Evolutionary conservation across 805 yeast species (phyloP).

Genomic region (Priceomyces medius): DNA sequence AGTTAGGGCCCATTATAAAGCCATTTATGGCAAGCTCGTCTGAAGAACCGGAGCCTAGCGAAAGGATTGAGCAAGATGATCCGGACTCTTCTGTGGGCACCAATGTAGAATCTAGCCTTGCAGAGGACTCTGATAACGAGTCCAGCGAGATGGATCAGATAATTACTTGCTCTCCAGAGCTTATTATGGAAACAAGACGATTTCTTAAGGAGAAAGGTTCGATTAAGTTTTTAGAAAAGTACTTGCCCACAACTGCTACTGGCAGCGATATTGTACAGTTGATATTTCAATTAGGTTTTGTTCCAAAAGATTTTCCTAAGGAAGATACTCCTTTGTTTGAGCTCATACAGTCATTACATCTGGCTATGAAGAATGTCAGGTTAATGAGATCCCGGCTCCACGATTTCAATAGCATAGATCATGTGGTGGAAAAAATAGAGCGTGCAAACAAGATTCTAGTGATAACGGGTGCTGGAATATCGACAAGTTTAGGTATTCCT

Average conservation of each 20-base stretch:
- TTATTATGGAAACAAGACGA: slow-evolving; percentile 29
- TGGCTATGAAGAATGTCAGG: slow-evolving; percentile 63
- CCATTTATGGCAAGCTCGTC: slow-evolving; percentile 5
- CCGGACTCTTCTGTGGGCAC: neutral
- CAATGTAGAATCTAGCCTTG: neutral
- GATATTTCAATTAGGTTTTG: slow-evolving; percentile 64
- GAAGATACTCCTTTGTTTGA: slow-evolving; percentile 39
- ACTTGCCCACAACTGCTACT: slow-evolving; percentile 59
- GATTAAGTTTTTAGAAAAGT: slow-evolving; percentile 56
- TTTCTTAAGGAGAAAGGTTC: slow-evolving; percentile 62
- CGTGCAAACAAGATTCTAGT: slow-evolving; percentile 45
- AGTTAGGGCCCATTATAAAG: slow-evolving; percentile 1
- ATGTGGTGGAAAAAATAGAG: slow-evolving; percentile 53
- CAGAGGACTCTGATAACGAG: neutral
- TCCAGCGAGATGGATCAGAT: slow-evolving; percentile 3
- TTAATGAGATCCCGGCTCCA: slow-evolving; percentile 55
- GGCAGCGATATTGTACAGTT: slow-evolving; percentile 56
- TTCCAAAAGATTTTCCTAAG: slow-evolving; percentile 29
- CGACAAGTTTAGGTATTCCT: slow-evolving; percentile 45
- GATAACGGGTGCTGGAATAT: slow-evolving; percentile 47
- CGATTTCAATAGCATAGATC: slow-evolving; percentile 55
- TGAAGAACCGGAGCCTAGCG: neutral
- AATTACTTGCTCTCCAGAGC: slow-evolving; percentile 8
- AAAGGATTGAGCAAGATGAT: neutral
- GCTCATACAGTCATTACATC: slow-evolving; percentile 53